Evolutionary conservation across 2,329 filamentous ascomycete genomes (phyloP).

Genomic region (Xylaria sp.): DNA sequence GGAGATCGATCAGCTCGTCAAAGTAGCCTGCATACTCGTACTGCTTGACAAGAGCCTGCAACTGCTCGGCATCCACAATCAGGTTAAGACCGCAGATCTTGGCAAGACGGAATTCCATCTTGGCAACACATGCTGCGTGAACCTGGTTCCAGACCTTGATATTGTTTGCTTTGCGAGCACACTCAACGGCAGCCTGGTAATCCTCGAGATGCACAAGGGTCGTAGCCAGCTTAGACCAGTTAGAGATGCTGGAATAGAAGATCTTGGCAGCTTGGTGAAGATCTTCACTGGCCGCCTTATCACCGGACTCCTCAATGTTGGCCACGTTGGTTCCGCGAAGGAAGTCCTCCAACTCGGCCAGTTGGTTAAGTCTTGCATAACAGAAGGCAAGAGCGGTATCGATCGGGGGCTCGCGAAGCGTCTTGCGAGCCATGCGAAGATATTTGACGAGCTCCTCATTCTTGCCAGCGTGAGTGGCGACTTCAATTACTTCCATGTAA

Average conservation of each 20-base stretch:
- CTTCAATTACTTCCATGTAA: slow-evolving; percentile 93
- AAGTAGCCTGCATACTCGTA: slow-evolving; percentile 98
- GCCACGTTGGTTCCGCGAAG: slow-evolving; percentile 88
- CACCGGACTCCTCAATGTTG: slow-evolving; percentile 91
- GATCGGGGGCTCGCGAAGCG: slow-evolving; percentile 84
- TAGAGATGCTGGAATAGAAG: slow-evolving; percentile 96
- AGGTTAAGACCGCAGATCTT: slow-evolving; percentile 98
- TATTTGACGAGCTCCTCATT: slow-evolving; percentile 97
- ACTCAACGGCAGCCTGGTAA: slow-evolving; percentile 96
- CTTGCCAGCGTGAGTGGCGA: slow-evolving; percentile 90
- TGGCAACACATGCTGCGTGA: slow-evolving; percentile 88
- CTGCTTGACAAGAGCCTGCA: slow-evolving; percentile 87
- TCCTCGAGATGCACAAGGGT: slow-evolving; percentile 95
- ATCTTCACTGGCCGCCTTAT: slow-evolving; percentile 95
- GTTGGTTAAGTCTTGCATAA: slow-evolving; percentile 85
- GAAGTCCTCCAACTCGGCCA: slow-evolving; percentile 94
- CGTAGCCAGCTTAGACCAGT: slow-evolving; percentile 98
- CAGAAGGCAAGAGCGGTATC: slow-evolving; percentile 93
- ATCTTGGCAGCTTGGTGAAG: slow-evolving; percentile 97
- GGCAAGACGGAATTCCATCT: slow-evolving; percentile 98
- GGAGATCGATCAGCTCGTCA: slow-evolving; percentile 88
- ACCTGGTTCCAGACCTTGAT: slow-evolving; percentile 99
- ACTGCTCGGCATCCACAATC: slow-evolving; percentile 94
- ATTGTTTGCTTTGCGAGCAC: slow-evolving; percentile 96
- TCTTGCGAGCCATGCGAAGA: slow-evolving; percentile 95